A percentile compares a stretch with the other conserved stretches of the same genome.
Conservation (phyloP, 331 rosid species). For the Pyrus hybrid region DNA sequence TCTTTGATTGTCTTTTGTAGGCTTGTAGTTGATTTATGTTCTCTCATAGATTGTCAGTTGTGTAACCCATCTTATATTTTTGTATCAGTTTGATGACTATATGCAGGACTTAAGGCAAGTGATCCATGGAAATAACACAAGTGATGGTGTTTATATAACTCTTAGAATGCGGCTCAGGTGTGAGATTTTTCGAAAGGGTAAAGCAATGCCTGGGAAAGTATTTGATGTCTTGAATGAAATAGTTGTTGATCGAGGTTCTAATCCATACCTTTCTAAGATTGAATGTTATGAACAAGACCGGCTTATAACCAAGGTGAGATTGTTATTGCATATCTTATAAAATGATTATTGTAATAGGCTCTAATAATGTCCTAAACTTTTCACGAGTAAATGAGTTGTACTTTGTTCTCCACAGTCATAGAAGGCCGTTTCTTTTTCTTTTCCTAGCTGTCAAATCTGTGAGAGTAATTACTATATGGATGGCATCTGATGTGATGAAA, state of each 20-base stretch:
- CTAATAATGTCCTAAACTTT: not conserved
- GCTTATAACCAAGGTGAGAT: conserved; percentile 87
- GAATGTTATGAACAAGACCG: conserved; percentile 91
- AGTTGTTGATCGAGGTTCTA: conserved; percentile 96
- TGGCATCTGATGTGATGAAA: not conserved
- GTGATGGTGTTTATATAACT: conserved; percentile 93
- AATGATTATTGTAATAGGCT: not conserved
- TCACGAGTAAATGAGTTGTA: not conserved
- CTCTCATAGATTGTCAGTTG: conserved; percentile 4
- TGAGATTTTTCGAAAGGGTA: conserved; percentile 82
- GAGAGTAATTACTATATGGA: not conserved
- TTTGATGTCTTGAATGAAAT: conserved; percentile 87
- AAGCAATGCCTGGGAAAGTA: conserved; percentile 89
- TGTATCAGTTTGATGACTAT: conserved; percentile 63
- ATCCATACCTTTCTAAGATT: conserved; percentile 94
- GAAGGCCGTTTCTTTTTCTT: too few relatives aligned
- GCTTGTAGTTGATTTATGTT: conserved; percentile 1
- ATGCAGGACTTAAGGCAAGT: conserved; percentile 66
- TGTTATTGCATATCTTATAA: conserved; percentile 8
- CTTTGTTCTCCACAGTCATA: not conserved
- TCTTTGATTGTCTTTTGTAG: conserved; percentile 20
- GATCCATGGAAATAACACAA: conserved; percentile 74
- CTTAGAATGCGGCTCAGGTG: conserved; percentile 95
- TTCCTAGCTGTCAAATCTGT: too few relatives aligned
- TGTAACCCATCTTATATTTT: conserved; percentile 30